Base-by-base conservation (phyloP, 768 basidiomycete genomes). In the Leccinum truebloodii region DNA sequence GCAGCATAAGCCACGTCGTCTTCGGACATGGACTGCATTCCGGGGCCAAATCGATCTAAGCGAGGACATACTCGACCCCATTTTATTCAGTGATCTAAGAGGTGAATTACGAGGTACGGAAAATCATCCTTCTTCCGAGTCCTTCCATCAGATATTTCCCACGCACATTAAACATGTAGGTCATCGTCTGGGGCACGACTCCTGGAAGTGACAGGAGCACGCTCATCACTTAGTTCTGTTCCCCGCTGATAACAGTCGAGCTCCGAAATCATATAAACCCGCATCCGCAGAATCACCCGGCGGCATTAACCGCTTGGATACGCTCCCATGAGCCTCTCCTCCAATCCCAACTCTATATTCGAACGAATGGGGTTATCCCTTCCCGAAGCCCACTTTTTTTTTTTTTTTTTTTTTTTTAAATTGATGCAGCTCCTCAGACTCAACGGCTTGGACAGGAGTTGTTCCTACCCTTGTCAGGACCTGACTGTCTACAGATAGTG, bases 1-100 rank as follows among this genome's bases (percentile, higher is more conserved):
- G 61, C 64, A 13, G 72, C 67, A 53, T 75, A 75, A 0, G 72
- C 74, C 0, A 58, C 64, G 41, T 74, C 73, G 60, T 75, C 74
- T 16, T 72, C 72, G 1, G 69, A 66, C 73, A 73, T 75, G 52
- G 48, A 54, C 26, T 61, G 59, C 52, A 54, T 54, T n/a, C 24
- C 52, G 64, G 58, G 58, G 59, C 61, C 62, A 13, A 44, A 24
- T 34, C 16, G 30, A 49, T 51, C 26, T n/a, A 51, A 51, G 34
- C 18, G n/a, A 52, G 41, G 6, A 22, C 13, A 59, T 37, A 55
- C 26, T 24, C n/a, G 35, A 49, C 20, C 9, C 48, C 69, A 61
- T 69, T 69, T 70, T 70, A 72, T 71, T 39, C 54, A 35, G 20
- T 28, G 52, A 34, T 32, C 30, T 52, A 52, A 2, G 12, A 52